phyloP scores from a whole-genome alignment of 768 basidiomycete genomes.

The Trametes cubensis region DNA sequence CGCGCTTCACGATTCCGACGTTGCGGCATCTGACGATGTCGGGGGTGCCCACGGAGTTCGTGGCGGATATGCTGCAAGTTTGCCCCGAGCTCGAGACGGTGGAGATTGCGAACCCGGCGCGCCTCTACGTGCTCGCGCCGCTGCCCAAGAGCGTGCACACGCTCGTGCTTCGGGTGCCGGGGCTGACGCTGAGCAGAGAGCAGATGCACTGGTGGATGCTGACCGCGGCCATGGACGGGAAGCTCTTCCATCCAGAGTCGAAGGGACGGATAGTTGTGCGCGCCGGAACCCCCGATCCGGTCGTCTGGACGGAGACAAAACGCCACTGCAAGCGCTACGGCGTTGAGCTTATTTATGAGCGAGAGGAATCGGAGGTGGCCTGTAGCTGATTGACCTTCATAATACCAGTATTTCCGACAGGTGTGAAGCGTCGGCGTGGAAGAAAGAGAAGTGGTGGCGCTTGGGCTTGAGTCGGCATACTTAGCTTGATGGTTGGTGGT shows the following conservation, averaged over 20 bases:
- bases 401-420: too few species aligned
- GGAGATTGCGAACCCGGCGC: slow-evolving; percentile 13
- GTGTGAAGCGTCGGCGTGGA: too few species aligned
- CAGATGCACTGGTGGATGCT: slow-evolving; percentile 23
- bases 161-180: slow-evolving; percentile 14
- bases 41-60: slow-evolving; percentile 21
- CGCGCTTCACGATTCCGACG: slow-evolving; percentile 42
- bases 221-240: slow-evolving; percentile 14
- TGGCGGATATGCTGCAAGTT: slow-evolving; percentile 20
- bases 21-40: slow-evolving; percentile 25
- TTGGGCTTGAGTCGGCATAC: too few species aligned
- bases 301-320: slow-evolving; percentile 5
- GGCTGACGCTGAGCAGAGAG: slow-evolving; percentile 1
- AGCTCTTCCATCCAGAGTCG: slow-evolving; percentile 9
- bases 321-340: slow-evolving; percentile 12
- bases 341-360: slow-evolving; percentile 17
- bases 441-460: too few species aligned
- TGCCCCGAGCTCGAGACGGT: slow-evolving; percentile 24
- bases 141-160: slow-evolving; percentile 22
- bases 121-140: slow-evolving; percentile 18
- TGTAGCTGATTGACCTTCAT: too few species aligned
- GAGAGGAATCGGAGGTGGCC: slow-evolving; percentile 1
- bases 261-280: slow-evolving; percentile 16
- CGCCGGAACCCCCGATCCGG: slow-evolving; percentile 21
- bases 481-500: too few species aligned